Conservation (phyloP, 163 green algal genomes). For the Scenedesmus sp. region DNA sequence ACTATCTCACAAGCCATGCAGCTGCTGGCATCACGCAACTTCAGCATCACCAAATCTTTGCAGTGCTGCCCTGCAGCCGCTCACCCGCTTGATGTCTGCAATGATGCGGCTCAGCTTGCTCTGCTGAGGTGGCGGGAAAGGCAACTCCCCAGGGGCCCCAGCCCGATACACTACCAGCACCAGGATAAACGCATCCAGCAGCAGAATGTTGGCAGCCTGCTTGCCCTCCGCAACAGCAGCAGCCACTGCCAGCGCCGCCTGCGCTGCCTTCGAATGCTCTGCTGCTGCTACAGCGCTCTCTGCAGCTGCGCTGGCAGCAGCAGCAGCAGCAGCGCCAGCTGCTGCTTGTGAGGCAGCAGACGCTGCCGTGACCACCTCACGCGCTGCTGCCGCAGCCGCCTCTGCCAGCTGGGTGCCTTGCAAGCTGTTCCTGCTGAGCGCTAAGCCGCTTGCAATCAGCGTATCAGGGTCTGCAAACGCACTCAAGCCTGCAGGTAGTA, state of each 20-base stretch:
- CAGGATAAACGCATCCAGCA: constrained; percentile 88
- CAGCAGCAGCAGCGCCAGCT: background rate
- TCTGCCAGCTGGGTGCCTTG: constrained; percentile 24
- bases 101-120: constrained; percentile 35
- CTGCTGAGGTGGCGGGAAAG: constrained; percentile 72
- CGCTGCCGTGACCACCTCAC: background rate
- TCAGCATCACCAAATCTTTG: background rate
- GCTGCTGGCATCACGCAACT: background rate
- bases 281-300: background rate
- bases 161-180: constrained; percentile 72
- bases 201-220: constrained; percentile 80
- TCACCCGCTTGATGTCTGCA: constrained; percentile 37
- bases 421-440: constrained; percentile 14
- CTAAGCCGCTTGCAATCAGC: constrained; percentile 30
- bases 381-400: constrained; percentile 23
- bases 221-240: constrained; percentile 65
- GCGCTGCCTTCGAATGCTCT: constrained; percentile 52
- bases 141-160: constrained; percentile 52
- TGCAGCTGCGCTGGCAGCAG: background rate
- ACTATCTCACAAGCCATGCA: background rate
- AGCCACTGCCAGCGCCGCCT: constrained; percentile 75
- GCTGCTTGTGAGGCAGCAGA: background rate
- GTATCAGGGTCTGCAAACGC: constrained; percentile 80
- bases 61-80: background rate
- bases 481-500: constrained; percentile 57